Evolutionary conservation across 805 yeast species (phyloP).

Genomic region (Maudiozyma turicensis): DNA sequence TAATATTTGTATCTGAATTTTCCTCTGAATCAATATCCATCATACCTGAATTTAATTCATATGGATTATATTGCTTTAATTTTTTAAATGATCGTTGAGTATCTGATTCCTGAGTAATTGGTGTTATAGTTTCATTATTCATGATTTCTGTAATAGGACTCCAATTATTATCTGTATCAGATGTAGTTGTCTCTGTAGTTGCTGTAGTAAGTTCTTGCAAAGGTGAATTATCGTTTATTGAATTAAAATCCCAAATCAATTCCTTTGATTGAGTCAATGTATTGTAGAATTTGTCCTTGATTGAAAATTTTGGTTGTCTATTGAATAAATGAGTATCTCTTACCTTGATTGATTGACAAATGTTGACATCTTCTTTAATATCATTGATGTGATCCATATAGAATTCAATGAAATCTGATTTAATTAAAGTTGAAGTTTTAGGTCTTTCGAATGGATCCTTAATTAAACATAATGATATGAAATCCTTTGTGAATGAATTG

Average conservation of each 20-base stretch:
- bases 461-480: conserved; percentile 54
- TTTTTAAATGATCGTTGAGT: conserved; percentile 15
- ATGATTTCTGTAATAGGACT: conserved; percentile 9
- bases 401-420: conserved; percentile 9
- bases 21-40: conserved; percentile 11
- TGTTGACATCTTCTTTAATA: conserved; percentile 33
- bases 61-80: background rate
- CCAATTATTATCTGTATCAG: background rate
- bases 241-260: conserved; percentile 5
- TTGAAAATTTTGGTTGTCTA: conserved; percentile 31
- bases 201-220: background rate
- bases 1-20: conserved; percentile 7
- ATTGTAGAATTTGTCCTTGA: conserved; percentile 26
- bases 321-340: conserved; percentile 11
- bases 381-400: conserved; percentile 23
- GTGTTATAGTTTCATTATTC: conserved; percentile 8
- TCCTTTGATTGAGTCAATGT: background rate
- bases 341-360: conserved; percentile 27
- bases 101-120: conserved; percentile 11
- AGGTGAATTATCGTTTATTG: background rate
- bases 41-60: conserved; percentile 16
- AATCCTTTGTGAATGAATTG: conserved; percentile 34
- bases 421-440: conserved; percentile 44
- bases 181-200: background rate
- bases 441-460: conserved; percentile 64